A percentile compares a stretch with the other conserved stretches of the same genome.
Conservation (phyloP, 2,329 filamentous ascomycete genomes). For the Domatiomyces catenatus region DNA sequence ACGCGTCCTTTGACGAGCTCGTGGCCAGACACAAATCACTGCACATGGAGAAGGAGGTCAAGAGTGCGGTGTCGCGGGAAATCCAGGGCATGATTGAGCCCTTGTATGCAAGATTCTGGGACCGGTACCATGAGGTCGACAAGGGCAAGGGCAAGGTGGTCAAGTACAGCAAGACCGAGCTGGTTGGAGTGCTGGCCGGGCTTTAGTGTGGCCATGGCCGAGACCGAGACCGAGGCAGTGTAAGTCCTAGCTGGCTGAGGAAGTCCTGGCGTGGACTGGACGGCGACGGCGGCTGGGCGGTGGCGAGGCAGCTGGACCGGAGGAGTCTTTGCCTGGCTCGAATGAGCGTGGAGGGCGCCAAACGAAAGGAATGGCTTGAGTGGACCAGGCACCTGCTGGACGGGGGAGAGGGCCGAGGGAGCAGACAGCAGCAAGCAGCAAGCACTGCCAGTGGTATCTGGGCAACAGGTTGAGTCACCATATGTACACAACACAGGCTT, state of each 20-base stretch:
- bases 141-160: conserved; percentile 97
- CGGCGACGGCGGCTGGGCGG: background rate
- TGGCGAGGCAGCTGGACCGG: background rate
- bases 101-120: conserved; percentile 88
- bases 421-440: background rate
- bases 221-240: background rate
- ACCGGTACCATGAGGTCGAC: conserved; percentile 92
- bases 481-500: background rate
- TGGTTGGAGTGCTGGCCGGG: conserved; percentile 46
- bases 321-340: background rate
- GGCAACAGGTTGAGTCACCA: background rate
- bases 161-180: conserved; percentile 80
- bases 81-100: conserved; percentile 87
- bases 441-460: background rate
- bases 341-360: background rate
- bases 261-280: background rate
- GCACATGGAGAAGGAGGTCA: conserved; percentile 82
- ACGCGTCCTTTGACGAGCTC: conserved; percentile 76
- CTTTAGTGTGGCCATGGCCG: conserved; percentile 18
- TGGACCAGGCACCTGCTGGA: background rate
- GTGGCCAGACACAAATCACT: conserved; percentile 66
- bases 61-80: conserved; percentile 62
- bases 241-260: background rate
- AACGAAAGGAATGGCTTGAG: background rate
- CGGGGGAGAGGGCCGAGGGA: background rate